Evolutionary conservation across 1,284 basidiomycete species (phyloP).

Genomic region (Nidula niveotomentosa): DNA sequence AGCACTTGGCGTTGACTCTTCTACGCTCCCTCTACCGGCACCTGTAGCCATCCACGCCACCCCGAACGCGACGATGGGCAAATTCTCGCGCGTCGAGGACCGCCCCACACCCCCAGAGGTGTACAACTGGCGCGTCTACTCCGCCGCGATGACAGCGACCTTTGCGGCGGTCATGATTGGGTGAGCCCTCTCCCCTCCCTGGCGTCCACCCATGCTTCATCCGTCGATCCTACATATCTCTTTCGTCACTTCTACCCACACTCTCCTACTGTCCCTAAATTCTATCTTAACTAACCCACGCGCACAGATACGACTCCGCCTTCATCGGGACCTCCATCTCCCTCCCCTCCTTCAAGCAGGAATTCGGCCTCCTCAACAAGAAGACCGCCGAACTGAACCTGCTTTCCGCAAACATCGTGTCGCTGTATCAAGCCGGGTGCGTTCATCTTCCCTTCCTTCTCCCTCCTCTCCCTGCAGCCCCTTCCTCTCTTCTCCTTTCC

Average conservation of each 20-base stretch:
- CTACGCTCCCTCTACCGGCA: not conserved
- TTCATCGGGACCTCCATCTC: slow-evolving; percentile 44
- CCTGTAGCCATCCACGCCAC: too few relatives aligned
- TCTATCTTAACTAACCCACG: not conserved
- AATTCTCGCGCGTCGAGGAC: slow-evolving; percentile 17
- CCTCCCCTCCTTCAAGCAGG: slow-evolving; percentile 40
- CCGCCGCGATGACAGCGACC: slow-evolving; percentile 33
- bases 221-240: not conserved
- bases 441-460: not conserved
- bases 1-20: too few relatives aligned
- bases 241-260: too few relatives aligned
- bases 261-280: not conserved
- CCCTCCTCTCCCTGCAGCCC: not conserved
- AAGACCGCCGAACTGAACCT: slow-evolving; percentile 28
- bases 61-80: slow-evolving; percentile 9
- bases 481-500: too few relatives aligned
- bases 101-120: slow-evolving; percentile 27
- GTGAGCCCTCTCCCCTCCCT: slow-evolving; percentile 17
- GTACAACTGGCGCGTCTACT: slow-evolving; percentile 48
- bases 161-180: slow-evolving; percentile 43
- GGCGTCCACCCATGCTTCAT: not conserved
- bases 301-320: slow-evolving; percentile 35
- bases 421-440: slow-evolving; percentile 42
- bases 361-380: slow-evolving; percentile 36
- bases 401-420: slow-evolving; percentile 44